phyloP scores from a whole-genome alignment of 2,329 filamentous ascomycete genomes.

The Chaetomium sp. region DNA sequence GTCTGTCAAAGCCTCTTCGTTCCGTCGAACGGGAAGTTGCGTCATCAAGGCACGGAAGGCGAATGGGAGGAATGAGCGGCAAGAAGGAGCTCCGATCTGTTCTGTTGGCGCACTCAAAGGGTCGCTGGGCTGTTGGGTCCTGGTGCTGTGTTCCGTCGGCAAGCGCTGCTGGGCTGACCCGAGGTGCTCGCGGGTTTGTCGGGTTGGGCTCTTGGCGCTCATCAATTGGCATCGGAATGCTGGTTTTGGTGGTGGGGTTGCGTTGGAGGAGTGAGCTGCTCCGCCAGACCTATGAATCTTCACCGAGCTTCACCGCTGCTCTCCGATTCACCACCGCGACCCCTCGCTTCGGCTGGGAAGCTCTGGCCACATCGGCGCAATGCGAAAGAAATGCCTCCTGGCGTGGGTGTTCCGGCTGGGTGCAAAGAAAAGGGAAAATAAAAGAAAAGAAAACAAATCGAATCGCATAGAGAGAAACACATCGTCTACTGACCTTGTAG shows the following conservation, averaged over 20 bases:
- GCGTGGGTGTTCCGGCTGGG: no score
- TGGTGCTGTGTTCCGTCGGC: neutral
- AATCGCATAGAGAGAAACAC: slow-evolving; percentile 2
- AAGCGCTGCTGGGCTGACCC: neutral
- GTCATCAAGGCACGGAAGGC: neutral
- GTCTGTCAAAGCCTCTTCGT: neutral
- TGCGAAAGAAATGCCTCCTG: no score
- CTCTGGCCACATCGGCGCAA: neutral
- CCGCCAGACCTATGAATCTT: neutral
- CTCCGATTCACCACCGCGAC: neutral
- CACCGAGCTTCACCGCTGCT: slow-evolving; percentile 1
- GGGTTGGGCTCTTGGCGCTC: no score
- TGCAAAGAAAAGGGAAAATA: neutral
- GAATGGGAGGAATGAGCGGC: neutral
- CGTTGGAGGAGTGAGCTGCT: neutral
- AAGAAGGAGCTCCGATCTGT: no score
- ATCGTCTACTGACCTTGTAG: slow-evolving; percentile 71
- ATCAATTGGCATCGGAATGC: no score
- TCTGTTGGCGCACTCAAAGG: no score
- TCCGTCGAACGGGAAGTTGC: neutral
- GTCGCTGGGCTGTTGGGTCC: neutral
- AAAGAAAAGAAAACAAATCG: neutral
- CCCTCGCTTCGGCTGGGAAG: neutral
- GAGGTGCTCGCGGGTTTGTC: neutral
- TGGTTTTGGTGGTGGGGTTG: neutral